Evolutionary conservation across 495 filamentous ascomycete species (phyloP).

Genomic region (Sabuloglossum arenarium): DNA sequence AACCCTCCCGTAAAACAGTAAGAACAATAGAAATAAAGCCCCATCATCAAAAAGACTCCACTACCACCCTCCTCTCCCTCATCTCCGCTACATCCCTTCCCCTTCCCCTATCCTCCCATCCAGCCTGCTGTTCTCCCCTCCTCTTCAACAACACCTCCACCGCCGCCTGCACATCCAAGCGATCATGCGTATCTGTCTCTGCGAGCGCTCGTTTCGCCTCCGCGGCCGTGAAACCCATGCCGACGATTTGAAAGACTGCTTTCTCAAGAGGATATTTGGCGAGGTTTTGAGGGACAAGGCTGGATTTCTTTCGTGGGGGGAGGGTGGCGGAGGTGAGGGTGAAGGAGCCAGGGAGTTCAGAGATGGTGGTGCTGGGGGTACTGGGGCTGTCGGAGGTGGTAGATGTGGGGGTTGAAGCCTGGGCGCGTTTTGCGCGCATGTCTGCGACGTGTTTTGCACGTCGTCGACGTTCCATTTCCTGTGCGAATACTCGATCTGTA

Average conservation of each 20-base stretch:
- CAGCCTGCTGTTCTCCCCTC: background rate
- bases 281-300: background rate
- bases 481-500: background rate
- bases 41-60: too few species aligned
- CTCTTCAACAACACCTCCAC: constrained; percentile 18
- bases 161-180: constrained; percentile 19
- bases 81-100: too few species aligned
- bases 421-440: constrained; percentile 15
- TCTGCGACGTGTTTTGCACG: constrained; percentile 21
- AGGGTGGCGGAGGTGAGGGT: background rate
- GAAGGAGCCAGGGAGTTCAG: background rate
- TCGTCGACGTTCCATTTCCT: constrained; percentile 12
- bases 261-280: constrained; percentile 9
- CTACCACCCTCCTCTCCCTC: too few species aligned
- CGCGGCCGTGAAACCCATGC: constrained; percentile 21
- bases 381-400: background rate
- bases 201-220: constrained; percentile 17
- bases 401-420: too few species aligned
- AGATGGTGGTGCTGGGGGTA: background rate
- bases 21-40: too few species aligned
- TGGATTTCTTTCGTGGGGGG: too few species aligned
- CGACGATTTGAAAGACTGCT: constrained; percentile 19
- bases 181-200: constrained; percentile 20
- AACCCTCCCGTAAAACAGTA: too few species aligned
- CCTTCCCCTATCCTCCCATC: background rate